phyloP scores from a whole-genome alignment of 768 basidiomycete species.

The Plicaturopsis crispa region DNA sequence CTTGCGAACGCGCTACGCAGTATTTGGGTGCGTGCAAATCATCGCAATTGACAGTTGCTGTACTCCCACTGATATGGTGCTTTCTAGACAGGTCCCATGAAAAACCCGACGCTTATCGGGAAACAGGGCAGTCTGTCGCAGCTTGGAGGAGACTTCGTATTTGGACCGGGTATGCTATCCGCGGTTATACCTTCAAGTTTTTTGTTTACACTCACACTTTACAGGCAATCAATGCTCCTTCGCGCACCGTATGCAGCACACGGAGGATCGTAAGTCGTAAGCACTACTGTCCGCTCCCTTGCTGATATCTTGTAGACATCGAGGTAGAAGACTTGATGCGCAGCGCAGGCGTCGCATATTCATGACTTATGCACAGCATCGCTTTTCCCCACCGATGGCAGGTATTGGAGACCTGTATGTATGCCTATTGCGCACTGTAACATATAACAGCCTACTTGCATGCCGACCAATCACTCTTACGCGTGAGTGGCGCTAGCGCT shows the following conservation, averaged over 20 bases:
- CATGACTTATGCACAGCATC: constrained; percentile 14
- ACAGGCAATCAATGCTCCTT: constrained; percentile 40
- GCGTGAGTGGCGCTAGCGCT: too few relatives aligned
- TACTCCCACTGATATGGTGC: too few relatives aligned
- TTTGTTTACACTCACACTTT: neutral
- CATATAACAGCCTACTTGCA: too few relatives aligned
- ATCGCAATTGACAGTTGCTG: too few relatives aligned
- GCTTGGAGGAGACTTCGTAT: constrained; percentile 56
- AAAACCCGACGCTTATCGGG: constrained; percentile 38
- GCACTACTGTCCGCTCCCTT: neutral
- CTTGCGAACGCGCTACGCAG: constrained; percentile 28
- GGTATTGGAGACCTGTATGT: too few relatives aligned
- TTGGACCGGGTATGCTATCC: constrained; percentile 42
- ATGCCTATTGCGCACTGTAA: too few relatives aligned
- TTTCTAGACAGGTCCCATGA: too few relatives aligned
- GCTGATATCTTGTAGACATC: constrained; percentile 25
- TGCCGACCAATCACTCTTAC: too few relatives aligned
- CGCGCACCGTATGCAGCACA: constrained; percentile 52
- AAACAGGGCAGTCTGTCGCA: constrained; percentile 59
- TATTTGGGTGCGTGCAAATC: constrained; percentile 33
- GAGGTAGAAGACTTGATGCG: constrained; percentile 44
- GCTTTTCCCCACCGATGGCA: too few relatives aligned
- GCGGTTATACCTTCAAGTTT: neutral
- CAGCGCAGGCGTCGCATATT: constrained; percentile 27
- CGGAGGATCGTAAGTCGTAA: constrained; percentile 41